Conservation (phyloP, 495 filamentous ascomycete genomes). For the Tuber borchii region DNA sequence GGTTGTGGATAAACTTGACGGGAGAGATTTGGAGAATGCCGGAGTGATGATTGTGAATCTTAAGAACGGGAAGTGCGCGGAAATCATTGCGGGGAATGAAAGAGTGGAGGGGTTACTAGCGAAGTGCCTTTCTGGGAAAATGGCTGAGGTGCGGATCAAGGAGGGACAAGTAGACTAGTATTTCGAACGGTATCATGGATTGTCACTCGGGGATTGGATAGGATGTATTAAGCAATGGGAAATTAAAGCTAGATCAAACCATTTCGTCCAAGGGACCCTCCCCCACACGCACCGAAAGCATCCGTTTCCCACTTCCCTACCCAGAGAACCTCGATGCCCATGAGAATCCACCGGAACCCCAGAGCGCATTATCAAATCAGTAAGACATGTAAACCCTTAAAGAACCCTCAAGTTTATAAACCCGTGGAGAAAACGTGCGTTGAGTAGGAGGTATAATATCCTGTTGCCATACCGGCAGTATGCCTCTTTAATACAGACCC, state of each 20-base stretch:
- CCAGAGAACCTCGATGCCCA: not conserved
- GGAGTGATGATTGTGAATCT: conserved; percentile 31
- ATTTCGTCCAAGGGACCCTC: not conserved
- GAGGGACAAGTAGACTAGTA: not conserved
- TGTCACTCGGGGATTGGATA: conserved; percentile 15
- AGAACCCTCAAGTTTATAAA: not conserved
- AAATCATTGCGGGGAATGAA: conserved; percentile 10
- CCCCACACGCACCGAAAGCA: no score
- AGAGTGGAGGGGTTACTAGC: conserved; percentile 22
- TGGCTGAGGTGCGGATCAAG: not conserved
- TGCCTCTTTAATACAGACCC: no score
- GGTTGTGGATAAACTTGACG: conserved; percentile 18
- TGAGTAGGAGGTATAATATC: no score
- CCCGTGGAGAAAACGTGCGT: no score
- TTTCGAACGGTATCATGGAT: conserved; percentile 13
- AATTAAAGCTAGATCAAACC: not conserved
- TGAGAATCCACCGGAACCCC: not conserved
- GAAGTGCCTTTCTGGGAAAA: conserved; percentile 16
- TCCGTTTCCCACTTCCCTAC: not conserved
- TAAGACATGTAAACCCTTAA: not conserved
- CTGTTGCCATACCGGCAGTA: no score
- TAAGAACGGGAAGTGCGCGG: conserved; percentile 17
- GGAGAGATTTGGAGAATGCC: conserved; percentile 32
- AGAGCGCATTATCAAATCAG: not conserved
- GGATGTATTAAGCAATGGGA: not conserved